Percentiles rank a stretch among this genome's conserved stretches.
These are phyloP conservation scores for Phyllosticta citrichinensis DNA, from an alignment of 2,329 filamentous ascomycete genomes.

Conservation along the genomic window DNA sequence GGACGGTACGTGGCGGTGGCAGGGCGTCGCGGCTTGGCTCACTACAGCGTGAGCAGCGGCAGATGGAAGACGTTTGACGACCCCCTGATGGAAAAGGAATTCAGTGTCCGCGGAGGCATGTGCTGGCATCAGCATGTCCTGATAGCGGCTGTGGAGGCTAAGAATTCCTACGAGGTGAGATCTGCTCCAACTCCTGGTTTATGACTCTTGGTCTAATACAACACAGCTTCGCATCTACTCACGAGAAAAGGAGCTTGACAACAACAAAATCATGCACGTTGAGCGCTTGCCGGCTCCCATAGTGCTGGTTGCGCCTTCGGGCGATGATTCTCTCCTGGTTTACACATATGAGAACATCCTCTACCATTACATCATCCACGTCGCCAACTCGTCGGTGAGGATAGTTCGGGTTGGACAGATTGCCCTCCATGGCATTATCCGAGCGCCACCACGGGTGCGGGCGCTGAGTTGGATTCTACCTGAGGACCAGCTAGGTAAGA, in stretches of 20 bases:
- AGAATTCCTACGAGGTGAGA: constrained; percentile 61
- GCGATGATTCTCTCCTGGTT: constrained; percentile 87
- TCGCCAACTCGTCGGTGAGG: constrained; percentile 59
- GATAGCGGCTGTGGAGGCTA: constrained; percentile 83
- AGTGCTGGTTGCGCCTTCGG: constrained; percentile 81
- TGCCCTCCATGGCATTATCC: constrained; percentile 89
- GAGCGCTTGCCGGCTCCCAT: constrained; percentile 75
- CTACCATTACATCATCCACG: constrained; percentile 84
- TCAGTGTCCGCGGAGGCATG: constrained; percentile 89
- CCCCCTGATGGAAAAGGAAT: constrained; percentile 72
- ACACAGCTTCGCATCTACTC: constrained; percentile 78
- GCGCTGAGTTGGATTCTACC: constrained; percentile 94
- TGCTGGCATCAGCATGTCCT: constrained; percentile 97
- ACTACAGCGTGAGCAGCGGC: constrained; percentile 90
- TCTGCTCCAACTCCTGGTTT: background rate
- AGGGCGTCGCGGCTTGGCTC: constrained; percentile 80
- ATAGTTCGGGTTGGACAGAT: constrained; percentile 96
- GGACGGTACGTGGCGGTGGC: constrained; percentile 93
- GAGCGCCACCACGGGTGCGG: constrained; percentile 83
- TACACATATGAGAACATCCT: constrained; percentile 96
- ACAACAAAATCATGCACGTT: constrained; percentile 60
- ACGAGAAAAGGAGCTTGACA: constrained; percentile 69
- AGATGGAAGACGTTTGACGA: constrained; percentile 93
- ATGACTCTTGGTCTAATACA: background rate
- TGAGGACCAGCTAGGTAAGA: constrained; percentile 68